These are phyloP conservation scores for Aspergillus nanangensis DNA, from an alignment of 495 filamentous ascomycete species.

Conservation along the genomic window DNA sequence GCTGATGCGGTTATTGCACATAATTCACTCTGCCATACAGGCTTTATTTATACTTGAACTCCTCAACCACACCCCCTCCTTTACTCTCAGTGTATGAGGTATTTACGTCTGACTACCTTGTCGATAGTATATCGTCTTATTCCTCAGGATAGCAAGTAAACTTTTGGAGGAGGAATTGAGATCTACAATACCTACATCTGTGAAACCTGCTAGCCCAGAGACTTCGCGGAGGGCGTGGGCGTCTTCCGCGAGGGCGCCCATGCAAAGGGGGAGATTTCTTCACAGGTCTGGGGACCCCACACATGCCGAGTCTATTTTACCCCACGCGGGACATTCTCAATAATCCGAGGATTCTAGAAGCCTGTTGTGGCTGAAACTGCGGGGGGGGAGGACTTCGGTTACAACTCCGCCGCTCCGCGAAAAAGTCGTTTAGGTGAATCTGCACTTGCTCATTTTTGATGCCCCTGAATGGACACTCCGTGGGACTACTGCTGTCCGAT, in stretches of 20 bases:
- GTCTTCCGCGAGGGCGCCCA: not conserved
- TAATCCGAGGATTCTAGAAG: not conserved
- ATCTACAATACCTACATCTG: not conserved
- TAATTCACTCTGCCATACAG: not conserved
- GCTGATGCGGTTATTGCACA: too few relatives aligned
- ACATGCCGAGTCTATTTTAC: not conserved
- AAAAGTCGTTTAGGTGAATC: not conserved
- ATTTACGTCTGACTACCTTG: not conserved
- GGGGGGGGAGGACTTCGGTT: not conserved
- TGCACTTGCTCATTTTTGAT: not conserved
- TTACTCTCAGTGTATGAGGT: not conserved
- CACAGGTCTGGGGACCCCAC: not conserved
- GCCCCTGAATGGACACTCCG: not conserved
- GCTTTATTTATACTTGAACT: not conserved
- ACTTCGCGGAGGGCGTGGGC: not conserved
- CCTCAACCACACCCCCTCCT: not conserved
- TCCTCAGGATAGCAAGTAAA: not conserved
- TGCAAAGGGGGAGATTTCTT: too few relatives aligned
- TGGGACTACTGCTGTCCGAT: not conserved
- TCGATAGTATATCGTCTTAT: not conserved
- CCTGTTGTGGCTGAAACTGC: not conserved
- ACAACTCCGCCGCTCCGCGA: not conserved
- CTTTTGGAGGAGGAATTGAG: not conserved
- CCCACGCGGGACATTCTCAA: not conserved
- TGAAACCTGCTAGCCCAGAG: too few relatives aligned